Evolutionary conservation across 2,329 filamentous ascomycete genomes (phyloP).

Genomic region (Colletotrichum magnum): DNA sequence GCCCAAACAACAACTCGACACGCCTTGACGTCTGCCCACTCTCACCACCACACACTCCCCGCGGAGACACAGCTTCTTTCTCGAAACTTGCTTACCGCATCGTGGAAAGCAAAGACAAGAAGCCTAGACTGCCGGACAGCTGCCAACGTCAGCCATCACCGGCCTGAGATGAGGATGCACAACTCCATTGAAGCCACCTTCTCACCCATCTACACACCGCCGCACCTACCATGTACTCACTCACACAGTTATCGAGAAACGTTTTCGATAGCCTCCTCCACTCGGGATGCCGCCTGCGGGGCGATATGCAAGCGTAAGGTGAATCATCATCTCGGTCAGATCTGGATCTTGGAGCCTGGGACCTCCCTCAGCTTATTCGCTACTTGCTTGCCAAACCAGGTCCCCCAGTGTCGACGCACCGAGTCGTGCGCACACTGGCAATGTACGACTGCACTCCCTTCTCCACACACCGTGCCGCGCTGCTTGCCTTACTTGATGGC

Average conservation of each 20-base stretch:
- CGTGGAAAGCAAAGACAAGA: background rate
- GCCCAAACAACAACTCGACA: background rate
- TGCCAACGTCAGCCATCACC: background rate
- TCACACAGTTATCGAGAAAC: background rate
- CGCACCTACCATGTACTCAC: no score
- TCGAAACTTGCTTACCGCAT: slow-evolving; percentile 7
- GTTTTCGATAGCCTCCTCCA: background rate
- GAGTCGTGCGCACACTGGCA: slow-evolving; percentile 4
- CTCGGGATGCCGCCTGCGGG: slow-evolving; percentile 4
- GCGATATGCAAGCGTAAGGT: slow-evolving; percentile 23
- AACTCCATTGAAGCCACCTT: background rate
- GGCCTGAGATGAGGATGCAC: slow-evolving; percentile 14
- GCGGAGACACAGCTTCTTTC: background rate
- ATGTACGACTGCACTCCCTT: background rate
- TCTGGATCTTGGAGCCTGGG: slow-evolving; percentile 21
- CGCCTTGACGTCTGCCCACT: slow-evolving; percentile 16
- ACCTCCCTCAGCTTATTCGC: slow-evolving; percentile 7
- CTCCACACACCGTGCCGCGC: slow-evolving; percentile 2
- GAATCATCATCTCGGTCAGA: slow-evolving; percentile 24
- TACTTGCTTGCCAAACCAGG: no score
- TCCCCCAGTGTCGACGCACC: background rate
- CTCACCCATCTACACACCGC: background rate
- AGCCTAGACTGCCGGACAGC: background rate
- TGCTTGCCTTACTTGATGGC: slow-evolving; percentile 12
- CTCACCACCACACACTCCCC: background rate